Base-by-base conservation (phyloP, 1,139 yeast genomes). In the Kodamaea ohmeri region DNA sequence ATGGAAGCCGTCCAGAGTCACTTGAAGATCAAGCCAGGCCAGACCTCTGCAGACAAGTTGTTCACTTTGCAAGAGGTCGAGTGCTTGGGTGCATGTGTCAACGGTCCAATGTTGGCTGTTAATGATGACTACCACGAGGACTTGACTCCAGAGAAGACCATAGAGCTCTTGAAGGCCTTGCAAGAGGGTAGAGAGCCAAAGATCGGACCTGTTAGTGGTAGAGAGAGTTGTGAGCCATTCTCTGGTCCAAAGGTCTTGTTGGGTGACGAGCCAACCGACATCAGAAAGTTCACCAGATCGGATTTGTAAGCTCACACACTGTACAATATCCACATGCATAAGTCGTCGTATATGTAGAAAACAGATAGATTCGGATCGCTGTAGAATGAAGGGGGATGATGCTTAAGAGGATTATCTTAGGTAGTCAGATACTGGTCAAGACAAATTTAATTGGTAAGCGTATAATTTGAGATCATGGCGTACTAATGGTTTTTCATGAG, bases 1-100 rank as follows among this genome's bases (percentile, higher is more conserved):
- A 83, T 86, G 78, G 74, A 78, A 38, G 85, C 92, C 21, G 73
- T 86, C 40, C 72, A 76, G 52, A 65, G 69, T 35, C 76, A 79
- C 52, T 73, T 87, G 47, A 70, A 75, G 37, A 70, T 85, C 55
- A 73, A 80, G 58, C 87, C 90, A 14, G 95, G 95, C 46, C 81
- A 86, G 60, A 85, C 92, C 43, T 83, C 95, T 30, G 58, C 68
- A 25, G 95, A 87, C 64, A 80, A 80, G 30, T 65, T 83, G 51
- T 87, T 86, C 70, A 84, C 95, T 12, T 67, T 87, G 47, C 88
- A 85, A 52, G 96, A 87, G 63, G 95, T 87, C 43, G 96, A 87
- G 64, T 87, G 96, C 64, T 77, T 86, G 43, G 96, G 96, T 43
- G 96, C 96, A 6, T 87, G 96, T 71, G 89, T 86, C 40, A 87